A percentile compares a stretch with the other conserved stretches of the same genome.
These are phyloP conservation scores for Ophioceras dolichostomum DNA, from an alignment of 2,329 filamentous ascomycete genomes.

Conservation along the genomic window DNA sequence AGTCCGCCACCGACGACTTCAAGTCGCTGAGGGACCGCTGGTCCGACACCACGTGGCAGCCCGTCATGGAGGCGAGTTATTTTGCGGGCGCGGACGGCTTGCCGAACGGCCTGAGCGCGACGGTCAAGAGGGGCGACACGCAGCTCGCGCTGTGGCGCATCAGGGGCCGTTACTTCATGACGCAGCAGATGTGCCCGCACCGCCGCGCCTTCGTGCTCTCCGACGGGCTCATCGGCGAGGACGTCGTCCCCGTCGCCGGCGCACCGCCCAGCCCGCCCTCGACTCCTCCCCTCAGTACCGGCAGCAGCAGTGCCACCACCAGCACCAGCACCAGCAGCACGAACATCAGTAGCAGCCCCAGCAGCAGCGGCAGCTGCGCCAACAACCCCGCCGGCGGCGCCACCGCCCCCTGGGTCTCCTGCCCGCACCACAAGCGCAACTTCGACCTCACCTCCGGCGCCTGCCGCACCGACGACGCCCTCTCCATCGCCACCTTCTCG, in stretches of 20 bases:
- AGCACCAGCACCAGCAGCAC: background rate
- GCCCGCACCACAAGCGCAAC: conserved; percentile 83
- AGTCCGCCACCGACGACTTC: conserved; percentile 60
- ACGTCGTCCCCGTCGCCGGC: conserved; percentile 15
- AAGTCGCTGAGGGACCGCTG: conserved; percentile 50
- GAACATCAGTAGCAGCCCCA: background rate
- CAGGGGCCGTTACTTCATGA: conserved; percentile 67
- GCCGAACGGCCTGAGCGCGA: conserved; percentile 62
- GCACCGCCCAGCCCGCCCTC: background rate
- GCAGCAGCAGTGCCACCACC: conserved; percentile 3
- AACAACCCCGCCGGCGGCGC: too few relatives aligned
- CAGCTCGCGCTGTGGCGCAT: conserved; percentile 83
- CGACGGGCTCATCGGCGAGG: conserved; percentile 69
- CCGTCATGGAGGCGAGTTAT: conserved; percentile 56
- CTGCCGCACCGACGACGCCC: conserved; percentile 60
- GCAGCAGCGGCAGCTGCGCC: background rate
- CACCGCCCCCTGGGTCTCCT: conserved; percentile 62
- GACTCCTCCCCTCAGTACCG: background rate
- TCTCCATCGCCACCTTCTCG: conserved; percentile 75
- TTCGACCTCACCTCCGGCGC: conserved; percentile 62
- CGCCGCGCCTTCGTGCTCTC: conserved; percentile 83
- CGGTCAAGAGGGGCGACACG: conserved; percentile 76
- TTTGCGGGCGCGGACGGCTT: conserved; percentile 52
- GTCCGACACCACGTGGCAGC: conserved; percentile 62
- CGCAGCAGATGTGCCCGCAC: conserved; percentile 92